Base-by-base conservation (phyloP, 495 filamentous ascomycete species). In the Penicillium argentinense region DNA sequence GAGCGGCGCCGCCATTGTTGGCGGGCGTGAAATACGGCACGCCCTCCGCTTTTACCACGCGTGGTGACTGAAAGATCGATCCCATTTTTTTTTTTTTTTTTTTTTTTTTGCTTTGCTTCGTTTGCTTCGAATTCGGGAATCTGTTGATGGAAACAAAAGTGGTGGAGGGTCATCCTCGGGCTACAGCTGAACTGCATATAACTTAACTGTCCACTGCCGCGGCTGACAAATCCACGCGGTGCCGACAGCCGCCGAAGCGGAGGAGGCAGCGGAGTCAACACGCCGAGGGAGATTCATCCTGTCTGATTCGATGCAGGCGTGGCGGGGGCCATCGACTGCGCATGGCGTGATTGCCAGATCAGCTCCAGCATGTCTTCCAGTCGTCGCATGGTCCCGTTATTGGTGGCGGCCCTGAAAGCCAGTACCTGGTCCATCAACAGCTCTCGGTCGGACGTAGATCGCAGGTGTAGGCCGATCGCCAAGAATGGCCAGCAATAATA, bases 11-110 rank as follows among this genome's bases (percentile, higher is more conserved):
- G 9, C 72, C 69, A 22, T 69, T 59, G 61, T 85, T 80, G 19
- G 62, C 68, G 11, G 83, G 81, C 1, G 82, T 86, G 63, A 76
- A 87, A 62, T 72, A 85, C 36, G 81, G 71, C 25, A 63, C 30
- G 5, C 57, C 54, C 13, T 47, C 39, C 4, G 65, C 57, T 21
- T 47, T 42, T 1, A 48, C 5, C 3, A 55, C 42, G 4, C 41
- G 21, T n/a, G 66, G 56, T 16, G 60, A 54, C 7, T 19, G 33
- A 17, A 57, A 44, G 30, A 25, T 45, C 12, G 58, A 59, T 1
- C 54, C 50, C 58, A 64, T 64, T 36, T 36, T 36, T 7, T 36
- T 36, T 21, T 36, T 4, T 36, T 9, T 18, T 36, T 7, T 9
- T 36, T 18, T 36, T 9, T 21, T 11, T 26, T 11, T 26, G 5